Evolutionary conservation across 2,329 filamentous ascomycete genomes (phyloP), one percentile per base, ranked within the genome.

Genomic region (Arachnopeziza araneosa): DNA sequence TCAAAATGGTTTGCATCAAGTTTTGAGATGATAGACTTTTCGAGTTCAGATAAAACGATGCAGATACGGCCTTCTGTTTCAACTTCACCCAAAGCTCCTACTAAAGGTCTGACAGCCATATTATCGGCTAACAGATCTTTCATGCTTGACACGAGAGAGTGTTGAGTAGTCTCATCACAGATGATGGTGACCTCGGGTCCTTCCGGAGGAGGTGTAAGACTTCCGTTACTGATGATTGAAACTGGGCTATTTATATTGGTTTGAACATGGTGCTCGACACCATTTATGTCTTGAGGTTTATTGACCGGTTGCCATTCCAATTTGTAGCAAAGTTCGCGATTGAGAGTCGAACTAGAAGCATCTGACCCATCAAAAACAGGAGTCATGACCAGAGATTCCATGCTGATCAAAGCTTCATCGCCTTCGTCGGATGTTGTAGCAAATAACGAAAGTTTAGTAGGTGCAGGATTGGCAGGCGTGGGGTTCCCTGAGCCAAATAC

Each of bases 11-110:
- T 12, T 10, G 75, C 66, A 1, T 64, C 66, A 73, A 81, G 78
- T 36, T 69, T 59, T 61, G 77, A 78, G 26, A 82, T 22, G 2
- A 69, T 17, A n/a, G 67, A 61, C 2, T 64, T 50, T 2, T 71
- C 66, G 23, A 77, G 69, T 52, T 84, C 81, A 1, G 81, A 67
- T 0, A 84, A 72, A 1, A 81, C 80, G 7, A 84, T 71, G 24
- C 78, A 74, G 2, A 76, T 54, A 30, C 66, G 72, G 57, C 52
- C 65, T n/a, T 53, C 64, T 0, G 69, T 66, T 17, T 72, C 64
- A 4, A 74, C 66, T 1, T 62, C 66, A 2, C 71, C 60, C 1
- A 78, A 60, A 1, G 58, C 67, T 58, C 70, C 73, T 9, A 71
- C 67, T 23, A 63, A 2, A 75, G 73, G 14, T 67, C 66, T 55